Evolutionary conservation across 2,329 filamentous ascomycete species (phyloP), one percentile per base, ranked within the genome.

Genomic region (Talaromyces sp.): DNA sequence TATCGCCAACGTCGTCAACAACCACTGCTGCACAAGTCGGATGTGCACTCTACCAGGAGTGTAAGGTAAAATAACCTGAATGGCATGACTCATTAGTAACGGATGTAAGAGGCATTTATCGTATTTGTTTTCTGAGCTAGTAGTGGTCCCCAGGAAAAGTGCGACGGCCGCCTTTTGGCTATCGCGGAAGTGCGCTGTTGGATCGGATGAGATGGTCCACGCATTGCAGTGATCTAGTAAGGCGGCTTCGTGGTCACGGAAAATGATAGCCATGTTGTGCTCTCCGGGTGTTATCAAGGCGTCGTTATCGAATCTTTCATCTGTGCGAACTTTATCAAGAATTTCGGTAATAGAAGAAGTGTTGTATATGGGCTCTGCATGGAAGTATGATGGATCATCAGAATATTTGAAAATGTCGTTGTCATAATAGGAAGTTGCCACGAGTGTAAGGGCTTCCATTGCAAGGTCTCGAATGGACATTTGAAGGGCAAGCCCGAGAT

Each of bases 401-500:
- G 89, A 68, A 63, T 84, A 85, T 61, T 81, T 82, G 67, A 85
- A 82, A 52, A 81, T 75, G 48, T 77, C 73, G 61, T 77, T 78
- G 45, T 77, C 73, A 61, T 77, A 77, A 69, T 86, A 83, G 68
- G 80, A 83, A 60, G 81, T 83, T 17, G 83, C 75, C 0, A 86
- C 79, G 61, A 96, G 79, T 0, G 84, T 85, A 0, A 99, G 80
- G 0, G 91, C 89, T 77, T 99, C 94, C 74, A 96, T 94, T 50
- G 87, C 92, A 19, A 97, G 71, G 63, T 95, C 93, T 59, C 87
- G 88, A 65, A 84, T 94, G 61, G 89, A 84, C 66, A 97, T 80
- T 76, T 99, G 93, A 69, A 88, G 93, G 9, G 91, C 94, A 70
- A 96, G 97, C n/a, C 86, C 92, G 2, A 99, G 81, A 67, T 97